Evolutionary conservation across 2,329 filamentous ascomycete species (phyloP), one percentile per base, ranked within the genome.

Genomic region (Verticillium tricorpus): DNA sequence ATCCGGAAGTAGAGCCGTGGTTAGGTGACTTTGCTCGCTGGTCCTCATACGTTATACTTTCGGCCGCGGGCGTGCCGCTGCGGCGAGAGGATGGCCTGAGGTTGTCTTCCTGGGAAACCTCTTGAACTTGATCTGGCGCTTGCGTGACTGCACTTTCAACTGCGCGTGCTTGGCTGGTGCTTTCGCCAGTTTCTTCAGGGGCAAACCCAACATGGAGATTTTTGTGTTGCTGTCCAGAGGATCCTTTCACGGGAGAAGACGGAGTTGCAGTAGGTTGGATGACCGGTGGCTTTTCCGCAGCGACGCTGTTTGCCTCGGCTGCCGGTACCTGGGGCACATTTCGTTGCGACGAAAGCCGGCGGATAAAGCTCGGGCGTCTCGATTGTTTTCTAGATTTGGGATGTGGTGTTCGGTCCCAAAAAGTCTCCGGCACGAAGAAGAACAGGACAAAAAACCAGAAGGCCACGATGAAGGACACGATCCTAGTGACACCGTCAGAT

Each of bases 381-480:
- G 72, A 71, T 2, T 74, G 67, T 50, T 74, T 75, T 22, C 74
- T 71, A 3, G 75, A 71, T 56, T 68, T 73, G 1, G 76, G 76
- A 34, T 74, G 62, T 2, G 93, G 93, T 2, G 89, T 89, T 57
- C 94, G 83, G 73, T 97, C 93, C 94, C 94, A 98, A 67, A 97
- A 97, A 0, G 93, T 97, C 76, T 98, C 94, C 0, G 94, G 94
- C 0, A 97, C 91, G 68, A 97, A 96, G 63, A 97, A 81, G 72
- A 96, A 97, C 1, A 98, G 81, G 2, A 96, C 77, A 22, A 85
- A 73, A 40, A 88, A 83, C 63, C 87, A 88, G 57, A 91, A 84
- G 0, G 82, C 91, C 37, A 93, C 90, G 11, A 96, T 79, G 3
- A 97, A 91, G 0, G 93, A 86, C 56, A 96, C 87, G 61, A 96